Base-by-base conservation (phyloP, 2,329 filamentous ascomycete species). In the Exutisphaerella laricina region DNA sequence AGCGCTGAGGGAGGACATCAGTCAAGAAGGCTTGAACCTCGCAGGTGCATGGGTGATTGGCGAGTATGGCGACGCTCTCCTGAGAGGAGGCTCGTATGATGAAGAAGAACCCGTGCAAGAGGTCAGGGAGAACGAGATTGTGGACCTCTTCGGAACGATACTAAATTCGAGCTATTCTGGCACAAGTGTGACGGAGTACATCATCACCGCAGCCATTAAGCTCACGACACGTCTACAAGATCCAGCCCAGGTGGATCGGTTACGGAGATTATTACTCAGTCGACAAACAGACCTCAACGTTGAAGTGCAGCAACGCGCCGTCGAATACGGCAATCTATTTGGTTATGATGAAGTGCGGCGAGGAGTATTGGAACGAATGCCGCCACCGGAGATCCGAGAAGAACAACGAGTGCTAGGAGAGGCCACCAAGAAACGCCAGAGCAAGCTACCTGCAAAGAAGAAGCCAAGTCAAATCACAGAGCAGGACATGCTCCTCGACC, bases 41-140 rank as follows among this genome's bases (percentile, higher is more conserved):
- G 88, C 90, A 37, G 92, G 87, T 26, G 84, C 92, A 5, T 98
- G 92, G 92, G 94, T 92, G 41, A 95, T 98, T 63, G 92, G 94
- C 60, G 92, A 98, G 69, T 98, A 89, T 60, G 90, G 88, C 9
- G 92, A 98, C 65, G 79, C 85, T 14, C 74, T 98, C n/a, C 74
- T 98, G 25, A 79, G 79, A 47, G 89, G 89, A 25, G 89, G 89
- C 1, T 85, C 92, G 58, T 95, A 94, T 55, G 90, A 97, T 64
- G 89, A 95, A 61, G 88, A 94, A 64, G 90, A 96, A 58, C 72
- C 94, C 21, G 88, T 94, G 9, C 75, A 77, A 57, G 76, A 82
- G 58, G 84, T 98, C 48, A 86, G 84, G 61, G 87, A 97, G 66
- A 82, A 80, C 57, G 92, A 98, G 60, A 77, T 98, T 47, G 79